Evolutionary conservation across 2,329 filamentous ascomycete genomes (phyloP), one percentile per base, ranked within the genome.

Genomic region (Phialemonium atrogriseum): DNA sequence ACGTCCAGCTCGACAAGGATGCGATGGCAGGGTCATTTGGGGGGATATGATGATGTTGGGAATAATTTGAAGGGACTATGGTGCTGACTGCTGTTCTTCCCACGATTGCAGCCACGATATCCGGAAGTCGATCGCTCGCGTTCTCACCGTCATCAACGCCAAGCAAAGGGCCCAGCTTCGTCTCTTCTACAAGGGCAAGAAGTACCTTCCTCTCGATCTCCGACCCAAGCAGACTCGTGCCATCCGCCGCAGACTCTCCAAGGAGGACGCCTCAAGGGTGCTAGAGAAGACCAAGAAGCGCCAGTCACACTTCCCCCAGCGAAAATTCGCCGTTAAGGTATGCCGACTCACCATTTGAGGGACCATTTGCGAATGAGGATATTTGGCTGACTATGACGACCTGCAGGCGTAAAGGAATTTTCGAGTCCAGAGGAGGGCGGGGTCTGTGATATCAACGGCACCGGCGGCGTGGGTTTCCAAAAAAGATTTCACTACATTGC

Each of bases 121-220:
- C 65, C 88, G 91, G 77, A 98, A 98, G 80, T 94, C 88, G 49
- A 95, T 98, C 69, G 93, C 91, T 60, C 88, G 89, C 62, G 85
- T 95, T 69, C 81, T 98, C 57, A 98, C 91, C 67, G 78, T 98
- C 73, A 94, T 98, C 81, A 98, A 96, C 79, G 83, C 87, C 70
- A 96, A 94, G 80, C 91, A 98, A 77, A 84, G 93, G 66, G 76
- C 86, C 51, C 88, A 96, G 73, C 86, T 98, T 58, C 87, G 88
- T 56, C 77, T 96, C 51, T 96, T 96, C 84, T 98, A 98, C 81
- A 93, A 94, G 79, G 84, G 83, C 81, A 96, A 96, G 85, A 96
- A 95, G 78, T 95, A 95, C 79, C 71, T 87, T 47, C 91, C 91
- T 48, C 86, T 98, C 64, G 93, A 98, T 68, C 88, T 98, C 73